phyloP scores from a whole-genome alignment of 176 grass and related monocot genomes.

The Juncus effusus region DNA sequence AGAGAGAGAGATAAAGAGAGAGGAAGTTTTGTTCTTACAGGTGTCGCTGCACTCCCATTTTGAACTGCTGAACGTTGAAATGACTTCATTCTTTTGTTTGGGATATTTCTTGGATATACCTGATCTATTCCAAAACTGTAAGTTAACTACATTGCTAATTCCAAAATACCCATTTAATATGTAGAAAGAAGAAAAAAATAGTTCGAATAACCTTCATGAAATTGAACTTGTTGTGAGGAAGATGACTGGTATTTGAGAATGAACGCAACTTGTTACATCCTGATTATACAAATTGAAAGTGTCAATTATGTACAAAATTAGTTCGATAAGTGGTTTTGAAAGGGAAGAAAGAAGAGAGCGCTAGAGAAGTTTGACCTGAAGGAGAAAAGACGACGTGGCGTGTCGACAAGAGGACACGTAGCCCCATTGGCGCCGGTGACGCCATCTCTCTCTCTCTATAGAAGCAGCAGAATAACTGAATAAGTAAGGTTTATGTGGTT shows the following conservation, averaged over 20 bases:
- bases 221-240: no score
- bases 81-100: background rate
- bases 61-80: constrained; percentile 12
- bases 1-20: background rate
- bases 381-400: background rate
- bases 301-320: background rate
- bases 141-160: no score
- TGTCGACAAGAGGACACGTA: constrained; percentile 1
- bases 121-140: constrained; percentile 18
- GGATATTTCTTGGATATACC: constrained; percentile 26
- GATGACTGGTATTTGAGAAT: no score
- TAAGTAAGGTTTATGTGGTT: no score
- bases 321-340: background rate
- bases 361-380: background rate
- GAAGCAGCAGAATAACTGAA: no score
- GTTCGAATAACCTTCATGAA: no score
- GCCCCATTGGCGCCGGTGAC: constrained; percentile 2
- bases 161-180: no score
- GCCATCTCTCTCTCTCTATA: background rate
- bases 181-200: no score
- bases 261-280: constrained; percentile 9
- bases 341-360: background rate
- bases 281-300: constrained; percentile 7
- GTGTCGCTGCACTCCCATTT: constrained; percentile 17
- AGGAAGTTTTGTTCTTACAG: constrained; percentile 30